Conservation (phyloP, 805 yeast species). For the Hanseniaspora taiwanica region DNA sequence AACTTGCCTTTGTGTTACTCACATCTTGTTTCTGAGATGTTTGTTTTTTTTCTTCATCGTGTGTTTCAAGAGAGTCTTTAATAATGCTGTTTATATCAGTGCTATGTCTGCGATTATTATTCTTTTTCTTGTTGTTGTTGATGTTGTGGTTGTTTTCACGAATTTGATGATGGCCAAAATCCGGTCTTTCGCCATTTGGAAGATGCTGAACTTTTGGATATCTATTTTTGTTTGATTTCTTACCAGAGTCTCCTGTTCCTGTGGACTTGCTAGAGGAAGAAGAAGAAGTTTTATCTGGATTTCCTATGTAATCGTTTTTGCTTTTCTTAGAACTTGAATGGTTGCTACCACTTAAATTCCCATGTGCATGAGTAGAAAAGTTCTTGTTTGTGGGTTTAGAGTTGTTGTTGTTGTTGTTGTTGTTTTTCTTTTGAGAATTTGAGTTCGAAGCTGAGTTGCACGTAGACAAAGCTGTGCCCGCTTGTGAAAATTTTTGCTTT, state of each 20-base stretch:
- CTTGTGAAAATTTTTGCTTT: not conserved
- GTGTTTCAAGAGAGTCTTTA: not conserved
- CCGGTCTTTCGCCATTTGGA: slow-evolving; percentile 22
- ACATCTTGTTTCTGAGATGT: not conserved
- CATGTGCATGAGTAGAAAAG: no score
- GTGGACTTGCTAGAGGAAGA: not conserved
- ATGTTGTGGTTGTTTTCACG: not conserved
- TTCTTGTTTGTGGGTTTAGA: no score
- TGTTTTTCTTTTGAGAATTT: slow-evolving; percentile 7
- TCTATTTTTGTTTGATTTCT: not conserved
- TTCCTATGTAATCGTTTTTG: no score
- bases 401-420: slow-evolving; percentile 3
- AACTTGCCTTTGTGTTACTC: no score
- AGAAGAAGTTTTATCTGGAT: no score
- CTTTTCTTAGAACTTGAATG: no score
- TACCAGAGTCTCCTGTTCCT: not conserved
- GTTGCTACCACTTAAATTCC: no score
- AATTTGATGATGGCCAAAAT: slow-evolving; percentile 16
- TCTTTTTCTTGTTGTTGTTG: slow-evolving; percentile 1
- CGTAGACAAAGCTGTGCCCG: not conserved
- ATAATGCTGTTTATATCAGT: not conserved
- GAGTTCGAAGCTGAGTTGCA: slow-evolving; percentile 1
- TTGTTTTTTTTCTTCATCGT: not conserved
- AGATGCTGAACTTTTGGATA: slow-evolving; percentile 17
- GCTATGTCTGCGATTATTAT: not conserved